A percentile compares a stretch with the other conserved stretches of the same genome.
Evolutionary conservation across 345 rosid species (phyloP).

Genomic region (Acer campestre): DNA sequence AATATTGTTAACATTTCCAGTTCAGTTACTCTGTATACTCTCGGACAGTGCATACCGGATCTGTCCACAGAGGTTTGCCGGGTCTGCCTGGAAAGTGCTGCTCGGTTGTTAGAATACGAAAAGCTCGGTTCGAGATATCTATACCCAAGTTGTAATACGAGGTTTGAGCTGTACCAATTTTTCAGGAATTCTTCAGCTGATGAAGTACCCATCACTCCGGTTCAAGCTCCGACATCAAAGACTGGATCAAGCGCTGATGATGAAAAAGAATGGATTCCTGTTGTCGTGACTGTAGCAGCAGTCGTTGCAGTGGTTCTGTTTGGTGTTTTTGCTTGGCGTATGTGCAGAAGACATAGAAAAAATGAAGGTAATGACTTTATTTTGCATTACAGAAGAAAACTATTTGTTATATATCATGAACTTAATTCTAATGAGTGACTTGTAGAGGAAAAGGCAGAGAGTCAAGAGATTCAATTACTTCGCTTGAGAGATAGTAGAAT

Average conservation of each 20-base stretch:
- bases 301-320: neutral
- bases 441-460: conserved; percentile 2
- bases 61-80: conserved; percentile 6
- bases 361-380: neutral
- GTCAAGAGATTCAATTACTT: conserved; percentile 28
- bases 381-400: neutral
- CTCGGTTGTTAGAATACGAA: neutral
- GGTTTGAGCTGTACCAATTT: conserved; percentile 24
- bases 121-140: conserved; percentile 15
- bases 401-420: neutral
- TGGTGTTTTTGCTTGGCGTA: neutral
- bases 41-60: conserved; percentile 31
- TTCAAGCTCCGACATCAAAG: neutral
- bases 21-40: neutral
- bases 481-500: neutral
- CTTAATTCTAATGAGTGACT: neutral
- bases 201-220: neutral
- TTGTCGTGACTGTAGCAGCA: conserved; percentile 11
- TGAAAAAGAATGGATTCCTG: conserved; percentile 1
- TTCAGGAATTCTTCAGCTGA: neutral
- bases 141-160: conserved; percentile 24
- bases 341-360: conserved; percentile 14
- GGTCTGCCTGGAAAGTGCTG: neutral
- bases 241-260: neutral
- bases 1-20: neutral